Base-by-base conservation (phyloP, 257 asterid genomes). In the Solanum tarapatanum region DNA sequence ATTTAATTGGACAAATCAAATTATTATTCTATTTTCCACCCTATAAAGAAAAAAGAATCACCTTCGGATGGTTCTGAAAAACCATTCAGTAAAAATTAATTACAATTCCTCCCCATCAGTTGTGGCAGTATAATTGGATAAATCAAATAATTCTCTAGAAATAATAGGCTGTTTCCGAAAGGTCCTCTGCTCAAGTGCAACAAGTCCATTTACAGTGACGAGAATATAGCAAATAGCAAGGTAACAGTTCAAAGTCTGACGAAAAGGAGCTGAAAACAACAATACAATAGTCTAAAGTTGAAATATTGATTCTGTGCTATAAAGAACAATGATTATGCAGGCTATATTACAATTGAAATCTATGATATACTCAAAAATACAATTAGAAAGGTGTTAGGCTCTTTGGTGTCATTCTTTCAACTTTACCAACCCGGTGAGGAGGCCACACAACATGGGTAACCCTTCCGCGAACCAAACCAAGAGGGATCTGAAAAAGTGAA, bases 371-470 rank as follows among this genome's bases (percentile, higher is more conserved):
- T 75, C 77, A 86, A 43, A 73, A 74, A 64, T 83, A 51, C 77
- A 87, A 86, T 83, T 87, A 91, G 41, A 91, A 82, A 21, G 83
- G 28, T 3, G 91, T 48, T 37, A 80, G 77, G 75, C 88, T 89
- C 17, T 69, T 87, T 84, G 89, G 85, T 75, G 83, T 75, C 48
- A 84, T 88, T 66, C 94, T 64, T 87, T 89, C 89, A 86, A 95
- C 92, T 91, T 87, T 90, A 75, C 98, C 98, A 17, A 94, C 26
- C 88, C 99, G 90, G 79, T 93, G 94, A 70, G 99, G 99, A 48
- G 99, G 99, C 99, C 99, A 96, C 30, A 95, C 89, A 68, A 94
- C 89, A 84, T 94, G 98, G 5, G 98, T 95, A 26, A 93, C 93
- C 48, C 98, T 94, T 58, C 99, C 99, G 43, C 98, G 91, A 72